Base-by-base conservation (phyloP, 225 moss, liverwort and hornwort species). In the Pseudoscleropodium purum region DNA sequence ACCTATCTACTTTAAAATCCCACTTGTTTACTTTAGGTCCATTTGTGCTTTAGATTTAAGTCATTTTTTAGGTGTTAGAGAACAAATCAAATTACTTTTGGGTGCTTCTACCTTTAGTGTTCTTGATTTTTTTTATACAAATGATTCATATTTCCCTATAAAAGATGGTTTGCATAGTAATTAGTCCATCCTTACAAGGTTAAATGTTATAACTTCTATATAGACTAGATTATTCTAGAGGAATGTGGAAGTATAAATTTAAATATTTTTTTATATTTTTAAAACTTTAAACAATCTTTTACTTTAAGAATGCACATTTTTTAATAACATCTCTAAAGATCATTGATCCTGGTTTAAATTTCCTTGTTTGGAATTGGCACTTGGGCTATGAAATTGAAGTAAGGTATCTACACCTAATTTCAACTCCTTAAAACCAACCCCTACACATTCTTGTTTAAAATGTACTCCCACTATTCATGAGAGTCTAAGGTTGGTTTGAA, bases 401-500 rank as follows among this genome's bases (percentile, higher is more conserved):
- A 41, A 9, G 9, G 5, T 27, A 73, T 15, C 15, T 27, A 15
- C 27, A 15, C 1, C 0, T 43, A 24, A 41, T 41, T 43, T 15
- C 5, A 1, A 73, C 2, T 43, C 15, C 15, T 73, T 41, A 43
- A 27, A 70, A 24, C 0, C 0, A 2, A 39, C 14, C 8, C 15
- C 11, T 41, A 41, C 1, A 16, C 0, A 43, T 27, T 27, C 9
- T 73, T 73, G 16, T 41, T 15, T 43, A 29, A 43, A 25, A 29
- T 43, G 0, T 9, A 73, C 9, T 27, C 27, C 3, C 2, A 43
- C 26, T 72, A 41, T 8, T 8, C 26, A 41, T 26, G 3, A 72
- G 26, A 72, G 4, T 15, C 0, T 9, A 15, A 3, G 14, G 3
- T 13, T 0, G 1, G 0, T 43, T 27, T 26, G 5, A 5, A 0